Conservation (phyloP, 768 basidiomycete species). For the Pulveroboletus frians region DNA sequence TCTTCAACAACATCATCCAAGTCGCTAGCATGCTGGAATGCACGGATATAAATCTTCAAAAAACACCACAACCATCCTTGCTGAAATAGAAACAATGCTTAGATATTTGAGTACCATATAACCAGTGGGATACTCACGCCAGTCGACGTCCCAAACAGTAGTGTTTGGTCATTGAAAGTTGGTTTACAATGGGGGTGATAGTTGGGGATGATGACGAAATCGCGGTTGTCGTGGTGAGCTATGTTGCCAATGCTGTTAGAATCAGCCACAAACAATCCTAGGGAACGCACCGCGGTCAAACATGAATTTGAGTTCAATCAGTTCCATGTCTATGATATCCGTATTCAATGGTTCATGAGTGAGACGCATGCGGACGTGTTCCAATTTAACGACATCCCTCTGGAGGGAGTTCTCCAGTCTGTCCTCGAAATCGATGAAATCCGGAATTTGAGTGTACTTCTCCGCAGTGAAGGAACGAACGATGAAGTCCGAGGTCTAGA, state of each 20-base stretch:
- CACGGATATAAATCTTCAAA: conserved; percentile 72
- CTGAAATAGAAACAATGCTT: conserved; percentile 33
- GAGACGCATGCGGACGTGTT: conserved; percentile 80
- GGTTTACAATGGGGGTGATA: conserved; percentile 59
- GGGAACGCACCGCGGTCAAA: conserved; percentile 60
- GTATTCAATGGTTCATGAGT: conserved; percentile 66
- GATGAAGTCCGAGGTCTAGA: conserved; percentile 73
- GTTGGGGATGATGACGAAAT: conserved; percentile 71
- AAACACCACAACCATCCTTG: conserved; percentile 67
- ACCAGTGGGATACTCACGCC: conserved; percentile 43
- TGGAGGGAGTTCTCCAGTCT: conserved; percentile 80
- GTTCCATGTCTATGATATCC: conserved; percentile 75
- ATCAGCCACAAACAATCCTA: not conserved
- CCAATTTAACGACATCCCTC: conserved; percentile 75
- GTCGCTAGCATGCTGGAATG: conserved; percentile 74
- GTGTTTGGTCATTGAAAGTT: conserved; percentile 61
- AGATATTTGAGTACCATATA: not conserved
- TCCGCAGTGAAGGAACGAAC: conserved; percentile 73
- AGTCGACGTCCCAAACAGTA: conserved; percentile 57
- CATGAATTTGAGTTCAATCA: conserved; percentile 79
- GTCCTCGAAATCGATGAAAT: conserved; percentile 79
- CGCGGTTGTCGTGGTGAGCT: conserved; percentile 85
- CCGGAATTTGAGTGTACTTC: conserved; percentile 86
- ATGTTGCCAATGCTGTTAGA: conserved; percentile 11
- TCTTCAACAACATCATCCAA: conserved; percentile 78